These are phyloP conservation scores for Myriosclerotinia curreyana DNA, from an alignment of 2,329 filamentous ascomycete genomes.

Conservation along the genomic window DNA sequence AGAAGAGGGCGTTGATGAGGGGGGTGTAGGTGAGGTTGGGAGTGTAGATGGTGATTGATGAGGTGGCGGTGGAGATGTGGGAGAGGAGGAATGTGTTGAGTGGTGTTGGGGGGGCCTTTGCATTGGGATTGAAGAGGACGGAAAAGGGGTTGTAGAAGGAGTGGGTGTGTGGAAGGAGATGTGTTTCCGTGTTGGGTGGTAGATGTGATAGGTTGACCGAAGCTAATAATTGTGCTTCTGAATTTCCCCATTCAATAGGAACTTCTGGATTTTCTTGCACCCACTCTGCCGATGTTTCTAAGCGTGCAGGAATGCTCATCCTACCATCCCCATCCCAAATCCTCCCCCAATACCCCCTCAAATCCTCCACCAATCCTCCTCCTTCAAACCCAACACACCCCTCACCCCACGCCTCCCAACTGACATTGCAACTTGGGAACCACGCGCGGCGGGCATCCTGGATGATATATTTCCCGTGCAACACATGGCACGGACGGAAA, in stretches of 20 bases:
- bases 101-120: constrained; percentile 63
- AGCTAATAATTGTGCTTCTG: constrained; percentile 48
- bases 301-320: constrained; percentile 8
- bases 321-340: constrained; percentile 17
- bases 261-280: constrained; percentile 54
- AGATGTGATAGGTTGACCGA: constrained; percentile 21
- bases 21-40: constrained; percentile 72
- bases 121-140: constrained; percentile 53
- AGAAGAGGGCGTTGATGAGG: constrained; percentile 59
- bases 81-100: constrained; percentile 39
- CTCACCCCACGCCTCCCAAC: constrained; percentile 86
- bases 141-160: constrained; percentile 20
- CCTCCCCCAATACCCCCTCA: constrained; percentile 10
- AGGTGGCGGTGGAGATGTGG: constrained; percentile 42
- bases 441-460: constrained; percentile 65
- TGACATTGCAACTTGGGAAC: constrained; percentile 78
- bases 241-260: constrained; percentile 55
- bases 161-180: constrained; percentile 27
- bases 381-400: constrained; percentile 68
- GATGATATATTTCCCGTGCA: constrained; percentile 82
- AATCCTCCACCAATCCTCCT: constrained; percentile 50
- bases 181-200: background rate
- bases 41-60: constrained; percentile 67
- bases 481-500: constrained; percentile 76
- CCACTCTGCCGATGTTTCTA: background rate